Evolutionary conservation across 768 basidiomycete genomes (phyloP).

Genomic region (Botryobasidium botryosum): DNA sequence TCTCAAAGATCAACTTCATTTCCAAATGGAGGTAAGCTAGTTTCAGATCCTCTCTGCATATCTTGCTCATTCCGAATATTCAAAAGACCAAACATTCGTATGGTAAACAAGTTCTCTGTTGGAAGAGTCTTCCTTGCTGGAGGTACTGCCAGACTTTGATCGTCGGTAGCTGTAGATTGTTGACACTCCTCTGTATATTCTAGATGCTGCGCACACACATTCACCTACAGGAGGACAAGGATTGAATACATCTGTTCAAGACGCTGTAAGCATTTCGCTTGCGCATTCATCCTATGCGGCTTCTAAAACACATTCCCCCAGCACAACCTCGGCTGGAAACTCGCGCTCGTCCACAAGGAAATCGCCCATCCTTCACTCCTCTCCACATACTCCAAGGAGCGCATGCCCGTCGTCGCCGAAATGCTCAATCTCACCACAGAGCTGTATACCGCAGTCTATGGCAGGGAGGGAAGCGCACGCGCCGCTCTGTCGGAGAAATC

Average conservation of each 20-base stretch:
- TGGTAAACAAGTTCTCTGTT: slow-evolving; percentile 26
- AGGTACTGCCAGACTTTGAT: slow-evolving; percentile 20
- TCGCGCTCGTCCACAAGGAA: background rate
- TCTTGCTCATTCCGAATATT: too few species aligned
- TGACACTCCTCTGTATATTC: too few species aligned
- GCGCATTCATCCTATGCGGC: background rate
- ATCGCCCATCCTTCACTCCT: background rate
- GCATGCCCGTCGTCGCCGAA: background rate
- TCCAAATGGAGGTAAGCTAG: too few species aligned
- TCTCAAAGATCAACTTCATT: too few species aligned
- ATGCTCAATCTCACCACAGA: too few species aligned
- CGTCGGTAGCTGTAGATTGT: background rate
- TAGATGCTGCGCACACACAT: slow-evolving; percentile 35
- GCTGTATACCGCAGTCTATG: too few species aligned
- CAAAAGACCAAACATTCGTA: slow-evolving; percentile 32
- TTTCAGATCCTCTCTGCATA: too few species aligned
- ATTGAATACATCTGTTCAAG: slow-evolving; percentile 25
- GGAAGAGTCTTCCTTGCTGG: slow-evolving; percentile 33
- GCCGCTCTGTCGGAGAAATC: too few species aligned
- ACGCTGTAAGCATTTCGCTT: slow-evolving; percentile 20
- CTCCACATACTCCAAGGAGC: background rate
- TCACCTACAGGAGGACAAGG: slow-evolving; percentile 30
- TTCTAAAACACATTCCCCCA: background rate
- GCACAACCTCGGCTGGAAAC: background rate
- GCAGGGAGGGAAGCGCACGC: too few species aligned